phyloP scores from a whole-genome alignment of 305 asterid genomes.

The Rubia peregrina region DNA sequence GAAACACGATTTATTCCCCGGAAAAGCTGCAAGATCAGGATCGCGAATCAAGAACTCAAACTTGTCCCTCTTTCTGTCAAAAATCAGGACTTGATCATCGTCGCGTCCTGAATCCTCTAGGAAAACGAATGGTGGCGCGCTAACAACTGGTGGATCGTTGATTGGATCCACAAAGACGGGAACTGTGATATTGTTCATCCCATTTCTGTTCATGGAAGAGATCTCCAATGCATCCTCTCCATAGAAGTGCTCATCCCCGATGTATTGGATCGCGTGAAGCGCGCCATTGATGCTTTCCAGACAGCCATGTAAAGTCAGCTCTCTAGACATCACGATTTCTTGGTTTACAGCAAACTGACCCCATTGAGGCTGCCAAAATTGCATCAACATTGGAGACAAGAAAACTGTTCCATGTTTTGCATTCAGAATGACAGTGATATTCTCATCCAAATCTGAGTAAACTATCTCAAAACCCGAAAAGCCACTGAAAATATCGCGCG shows the following conservation, averaged over 20 bases:
- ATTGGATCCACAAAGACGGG: constrained; percentile 74
- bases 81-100: constrained; percentile 46
- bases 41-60: constrained; percentile 46
- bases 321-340: constrained; percentile 23
- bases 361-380: constrained; percentile 60
- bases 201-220: constrained; percentile 58
- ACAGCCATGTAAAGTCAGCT: constrained; percentile 50
- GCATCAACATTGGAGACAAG: constrained; percentile 58
- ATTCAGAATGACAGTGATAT: constrained; percentile 46
- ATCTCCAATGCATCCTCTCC: constrained; percentile 58
- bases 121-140: constrained; percentile 51
- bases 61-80: constrained; percentile 29
- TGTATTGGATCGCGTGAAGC: constrained; percentile 64
- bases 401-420: constrained; percentile 49
- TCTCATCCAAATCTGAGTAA: constrained; percentile 61
- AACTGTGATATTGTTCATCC: constrained; percentile 52
- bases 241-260: constrained; percentile 68
- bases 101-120: constrained; percentile 27
- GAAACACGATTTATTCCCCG: constrained; percentile 62
- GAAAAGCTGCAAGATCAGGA: constrained; percentile 69
- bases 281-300: constrained; percentile 62
- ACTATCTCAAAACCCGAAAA: constrained; percentile 58
- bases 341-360: constrained; percentile 31
- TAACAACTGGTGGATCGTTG: constrained; percentile 80
- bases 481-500: constrained; percentile 53